phyloP scores from a whole-genome alignment of 805 yeast species.

The Brettanomyces bruxellensis region DNA sequence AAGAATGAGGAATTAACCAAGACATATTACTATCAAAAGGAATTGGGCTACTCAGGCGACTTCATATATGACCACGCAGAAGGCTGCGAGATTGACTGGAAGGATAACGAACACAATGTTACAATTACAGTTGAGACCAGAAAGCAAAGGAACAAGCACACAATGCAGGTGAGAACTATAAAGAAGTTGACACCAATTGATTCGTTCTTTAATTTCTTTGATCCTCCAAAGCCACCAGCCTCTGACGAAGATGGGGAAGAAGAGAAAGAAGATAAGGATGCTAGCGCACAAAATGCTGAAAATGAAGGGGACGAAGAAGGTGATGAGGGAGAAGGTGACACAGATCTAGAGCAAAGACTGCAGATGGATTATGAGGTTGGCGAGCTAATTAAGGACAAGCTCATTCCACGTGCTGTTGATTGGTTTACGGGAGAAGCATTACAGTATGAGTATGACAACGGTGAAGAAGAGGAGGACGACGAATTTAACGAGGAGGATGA shows the following conservation, averaged over 20 bases:
- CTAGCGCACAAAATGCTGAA: conserved; percentile 60
- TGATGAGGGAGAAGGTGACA: conserved; percentile 57
- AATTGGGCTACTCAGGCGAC: conserved; percentile 90
- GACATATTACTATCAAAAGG: conserved; percentile 89
- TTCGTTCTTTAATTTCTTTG: conserved; percentile 92
- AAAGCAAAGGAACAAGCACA: conserved; percentile 93
- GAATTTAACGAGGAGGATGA: conserved; percentile 54
- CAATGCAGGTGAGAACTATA: conserved; percentile 92
- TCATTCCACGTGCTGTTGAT: conserved; percentile 93
- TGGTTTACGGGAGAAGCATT: conserved; percentile 98
- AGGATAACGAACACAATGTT: conserved; percentile 66
- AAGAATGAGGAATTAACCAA: conserved; percentile 65
- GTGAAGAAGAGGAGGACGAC: conserved; percentile 50
- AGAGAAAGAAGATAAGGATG: conserved; percentile 29
- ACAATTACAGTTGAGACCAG: conserved; percentile 86
- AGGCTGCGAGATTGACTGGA: conserved; percentile 83
- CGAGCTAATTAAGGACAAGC: conserved; percentile 90
- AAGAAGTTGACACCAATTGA: conserved; percentile 92
- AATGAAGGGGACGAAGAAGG: conserved; percentile 42
- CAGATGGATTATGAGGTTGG: conserved; percentile 94
- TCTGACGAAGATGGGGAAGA: conserved; percentile 29
- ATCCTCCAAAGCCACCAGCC: conserved; percentile 75
- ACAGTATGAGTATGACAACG: conserved; percentile 52
- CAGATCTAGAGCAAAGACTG: conserved; percentile 72
- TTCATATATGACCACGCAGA: conserved; percentile 96